Percentiles rank a stretch among this genome's conserved stretches.
Evolutionary conservation across 2,329 filamentous ascomycete genomes (phyloP).

Genomic region (Paraphaeosphaeria sporulosa): DNA sequence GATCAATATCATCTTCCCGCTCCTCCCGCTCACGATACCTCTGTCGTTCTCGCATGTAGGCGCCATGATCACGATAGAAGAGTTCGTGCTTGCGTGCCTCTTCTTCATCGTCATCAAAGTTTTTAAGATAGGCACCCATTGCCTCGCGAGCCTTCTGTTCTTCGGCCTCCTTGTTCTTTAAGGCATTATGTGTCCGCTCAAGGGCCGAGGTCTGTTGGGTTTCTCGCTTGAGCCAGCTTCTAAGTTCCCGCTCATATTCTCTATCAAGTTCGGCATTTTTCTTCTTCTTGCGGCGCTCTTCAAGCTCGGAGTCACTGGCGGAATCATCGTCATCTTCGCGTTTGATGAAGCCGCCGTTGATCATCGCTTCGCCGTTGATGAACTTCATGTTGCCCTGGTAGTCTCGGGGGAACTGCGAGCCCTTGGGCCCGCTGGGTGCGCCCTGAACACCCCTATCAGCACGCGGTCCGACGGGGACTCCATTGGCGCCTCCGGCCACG

Average conservation of each 20-base stretch:
- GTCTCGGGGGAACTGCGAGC: conserved; percentile 71
- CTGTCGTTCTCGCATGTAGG: conserved; percentile 84
- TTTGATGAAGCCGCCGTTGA: conserved; percentile 62
- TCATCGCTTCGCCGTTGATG: conserved; percentile 77
- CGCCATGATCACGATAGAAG: conserved; percentile 86
- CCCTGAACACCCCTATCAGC: conserved; percentile 70
- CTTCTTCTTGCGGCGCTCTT: conserved; percentile 74
- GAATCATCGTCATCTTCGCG: conserved; percentile 87
- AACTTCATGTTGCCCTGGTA: conserved; percentile 83
- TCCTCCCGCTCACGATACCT: conserved; percentile 77
- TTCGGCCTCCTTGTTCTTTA: conserved; percentile 75
- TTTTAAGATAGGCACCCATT: conserved; percentile 73
- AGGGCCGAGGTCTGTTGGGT: conserved; percentile 82
- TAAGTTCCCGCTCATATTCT: conserved; percentile 82
- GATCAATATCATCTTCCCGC: conserved; percentile 81
- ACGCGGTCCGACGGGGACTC: conserved; percentile 77
- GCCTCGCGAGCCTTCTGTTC: conserved; percentile 69
- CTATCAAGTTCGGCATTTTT: conserved; percentile 80
- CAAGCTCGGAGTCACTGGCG: conserved; percentile 85
- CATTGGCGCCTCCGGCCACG: conserved; percentile 74
- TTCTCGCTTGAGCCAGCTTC: conserved; percentile 90
- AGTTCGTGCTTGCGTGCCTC: conserved; percentile 73
- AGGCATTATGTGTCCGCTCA: conserved; percentile 82
- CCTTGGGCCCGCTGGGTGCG: conserved; percentile 76
- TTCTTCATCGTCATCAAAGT: conserved; percentile 94